These are phyloP conservation scores for Austroboletus eburneus DNA, from an alignment of 768 basidiomycete genomes.

Conservation along the genomic window DNA sequence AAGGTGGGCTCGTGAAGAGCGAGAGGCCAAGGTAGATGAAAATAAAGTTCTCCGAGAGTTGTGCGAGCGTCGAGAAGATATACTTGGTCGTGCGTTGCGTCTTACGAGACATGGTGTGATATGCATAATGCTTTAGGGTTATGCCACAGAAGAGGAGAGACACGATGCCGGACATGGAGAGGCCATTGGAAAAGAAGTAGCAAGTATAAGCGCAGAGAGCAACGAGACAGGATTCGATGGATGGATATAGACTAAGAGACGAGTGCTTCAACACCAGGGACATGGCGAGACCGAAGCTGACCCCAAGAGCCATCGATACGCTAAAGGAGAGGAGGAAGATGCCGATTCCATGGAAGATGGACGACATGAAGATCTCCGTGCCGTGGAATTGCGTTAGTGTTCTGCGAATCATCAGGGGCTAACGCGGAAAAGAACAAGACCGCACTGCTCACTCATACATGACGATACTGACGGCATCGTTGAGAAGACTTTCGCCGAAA, in stretches of 20 bases:
- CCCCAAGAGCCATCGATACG: slow-evolving; percentile 91
- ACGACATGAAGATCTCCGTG: slow-evolving; percentile 77
- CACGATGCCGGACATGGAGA: slow-evolving; percentile 94
- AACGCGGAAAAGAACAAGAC: background rate
- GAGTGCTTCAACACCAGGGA: slow-evolving; percentile 95
- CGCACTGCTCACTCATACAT: slow-evolving; percentile 90
- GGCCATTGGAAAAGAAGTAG: slow-evolving; percentile 98
- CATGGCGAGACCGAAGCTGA: slow-evolving; percentile 85
- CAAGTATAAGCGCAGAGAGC: slow-evolving; percentile 92
- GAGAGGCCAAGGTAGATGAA: slow-evolving; percentile 98
- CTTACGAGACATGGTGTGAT: slow-evolving; percentile 95
- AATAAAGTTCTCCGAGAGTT: slow-evolving; percentile 97
- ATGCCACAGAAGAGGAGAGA: slow-evolving; percentile 98
- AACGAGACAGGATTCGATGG: slow-evolving; percentile 95
- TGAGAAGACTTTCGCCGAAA: slow-evolving; percentile 93
- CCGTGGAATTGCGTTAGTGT: slow-evolving; percentile 92
- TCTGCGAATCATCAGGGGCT: slow-evolving; percentile 37
- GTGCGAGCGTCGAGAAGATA: slow-evolving; percentile 91
- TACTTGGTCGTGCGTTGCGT: slow-evolving; percentile 95
- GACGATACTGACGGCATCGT: slow-evolving; percentile 99
- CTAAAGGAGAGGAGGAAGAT: slow-evolving; percentile 96
- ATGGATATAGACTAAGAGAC: slow-evolving; percentile 78
- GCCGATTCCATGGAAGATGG: slow-evolving; percentile 94
- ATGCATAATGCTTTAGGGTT: slow-evolving; percentile 99
- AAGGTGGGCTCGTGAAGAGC: slow-evolving; percentile 87